Evolutionary conservation across 768 basidiomycete species (phyloP).

Genomic region (Hygrocybe punicea): DNA sequence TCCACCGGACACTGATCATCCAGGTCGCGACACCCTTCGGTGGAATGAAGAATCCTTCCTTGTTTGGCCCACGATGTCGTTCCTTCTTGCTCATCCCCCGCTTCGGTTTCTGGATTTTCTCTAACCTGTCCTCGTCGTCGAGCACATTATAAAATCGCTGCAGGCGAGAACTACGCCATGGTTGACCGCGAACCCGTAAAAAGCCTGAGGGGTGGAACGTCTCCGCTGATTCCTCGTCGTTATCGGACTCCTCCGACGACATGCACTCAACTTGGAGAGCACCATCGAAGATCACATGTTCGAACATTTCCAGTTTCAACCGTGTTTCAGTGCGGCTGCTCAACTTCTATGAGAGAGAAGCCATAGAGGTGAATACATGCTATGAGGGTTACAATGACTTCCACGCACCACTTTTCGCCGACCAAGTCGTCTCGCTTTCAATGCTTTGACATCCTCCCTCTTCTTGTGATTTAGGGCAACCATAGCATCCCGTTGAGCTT

Average conservation of each 20-base stretch:
- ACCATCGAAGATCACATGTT: slow-evolving; percentile 64
- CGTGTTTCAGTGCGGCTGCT: slow-evolving; percentile 60
- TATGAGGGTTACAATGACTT: background rate
- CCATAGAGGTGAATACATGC: slow-evolving; percentile 9
- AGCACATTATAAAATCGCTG: slow-evolving; percentile 57
- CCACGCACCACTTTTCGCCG: slow-evolving; percentile 61
- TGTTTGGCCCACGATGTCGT: slow-evolving; percentile 51
- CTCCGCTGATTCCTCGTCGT: slow-evolving; percentile 22
- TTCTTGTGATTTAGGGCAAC: slow-evolving; percentile 44
- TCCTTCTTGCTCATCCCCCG: slow-evolving; percentile 56
- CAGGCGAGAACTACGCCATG: slow-evolving; percentile 68
- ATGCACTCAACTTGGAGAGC: slow-evolving; percentile 73
- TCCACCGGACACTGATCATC: slow-evolving; percentile 76
- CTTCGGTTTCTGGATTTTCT: slow-evolving; percentile 46
- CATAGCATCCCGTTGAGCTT: slow-evolving; percentile 50
- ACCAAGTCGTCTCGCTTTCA: slow-evolving; percentile 55
- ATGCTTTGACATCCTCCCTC: slow-evolving; percentile 60
- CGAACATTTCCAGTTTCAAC: slow-evolving; percentile 49
- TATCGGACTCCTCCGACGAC: slow-evolving; percentile 76
- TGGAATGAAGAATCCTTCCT: slow-evolving; percentile 56
- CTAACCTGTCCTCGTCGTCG: slow-evolving; percentile 51
- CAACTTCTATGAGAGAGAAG: slow-evolving; percentile 52
- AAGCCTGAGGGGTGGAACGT: slow-evolving; percentile 30
- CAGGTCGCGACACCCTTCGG: slow-evolving; percentile 62
- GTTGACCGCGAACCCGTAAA: slow-evolving; percentile 54